Evolutionary conservation across 139 green algal genomes (phyloP).

Genomic region (Chlamydomonas sphaeroides): DNA sequence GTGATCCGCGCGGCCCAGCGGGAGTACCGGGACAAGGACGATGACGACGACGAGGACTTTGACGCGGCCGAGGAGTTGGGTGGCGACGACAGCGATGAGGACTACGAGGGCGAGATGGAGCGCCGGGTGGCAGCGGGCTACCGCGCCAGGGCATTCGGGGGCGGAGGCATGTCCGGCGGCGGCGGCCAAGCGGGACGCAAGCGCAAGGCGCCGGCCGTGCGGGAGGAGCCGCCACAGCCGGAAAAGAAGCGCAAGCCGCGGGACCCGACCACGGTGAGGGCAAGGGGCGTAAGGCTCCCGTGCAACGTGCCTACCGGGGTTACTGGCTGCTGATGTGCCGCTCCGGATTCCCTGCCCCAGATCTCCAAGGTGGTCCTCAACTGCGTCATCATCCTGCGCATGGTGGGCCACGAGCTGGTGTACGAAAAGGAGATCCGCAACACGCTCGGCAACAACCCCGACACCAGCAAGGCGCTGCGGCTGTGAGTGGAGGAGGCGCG

Average conservation of each 20-base stretch:
- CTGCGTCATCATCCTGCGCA: conserved; percentile 38
- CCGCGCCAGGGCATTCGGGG: not conserved
- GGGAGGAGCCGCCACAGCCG: conserved; percentile 9
- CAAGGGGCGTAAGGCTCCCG: no score
- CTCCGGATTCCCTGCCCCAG: no score
- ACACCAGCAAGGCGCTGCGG: conserved; percentile 65
- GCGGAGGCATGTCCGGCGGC: not conserved
- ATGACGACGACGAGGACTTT: not conserved
- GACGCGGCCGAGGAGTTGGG: not conserved
- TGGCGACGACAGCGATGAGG: conserved; percentile 17
- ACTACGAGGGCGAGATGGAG: not conserved
- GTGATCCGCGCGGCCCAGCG: no score
- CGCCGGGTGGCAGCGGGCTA: not conserved
- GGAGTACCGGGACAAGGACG: no score
- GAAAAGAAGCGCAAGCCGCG: conserved; percentile 39
- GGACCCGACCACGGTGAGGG: conserved; percentile 26
- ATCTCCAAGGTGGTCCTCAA: conserved; percentile 39
- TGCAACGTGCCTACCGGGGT: no score
- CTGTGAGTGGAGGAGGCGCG: no score
- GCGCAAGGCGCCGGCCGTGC: conserved; percentile 15
- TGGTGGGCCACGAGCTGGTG: conserved; percentile 29
- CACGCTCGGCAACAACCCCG: conserved; percentile 67
- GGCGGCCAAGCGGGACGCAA: not conserved
- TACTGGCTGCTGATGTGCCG: no score
- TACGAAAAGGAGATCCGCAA: conserved; percentile 48